Conservation (phyloP, 78 protist species). For the Bigelowiella natans region DNA sequence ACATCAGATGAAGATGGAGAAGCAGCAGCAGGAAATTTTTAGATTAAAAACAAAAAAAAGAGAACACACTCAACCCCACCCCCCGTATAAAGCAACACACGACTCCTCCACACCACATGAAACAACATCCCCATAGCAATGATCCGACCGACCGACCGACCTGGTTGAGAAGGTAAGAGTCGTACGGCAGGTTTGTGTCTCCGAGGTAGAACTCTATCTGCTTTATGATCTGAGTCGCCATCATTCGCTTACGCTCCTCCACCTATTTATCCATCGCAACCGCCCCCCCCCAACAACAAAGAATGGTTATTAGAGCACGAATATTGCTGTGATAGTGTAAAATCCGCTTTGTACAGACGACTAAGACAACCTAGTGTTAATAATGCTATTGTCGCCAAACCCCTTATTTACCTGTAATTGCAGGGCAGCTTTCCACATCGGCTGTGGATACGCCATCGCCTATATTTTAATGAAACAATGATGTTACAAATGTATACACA, state of each 20-base stretch:
- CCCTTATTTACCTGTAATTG: background rate
- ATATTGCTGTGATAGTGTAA: background rate
- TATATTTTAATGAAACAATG: background rate
- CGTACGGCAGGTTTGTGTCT: background rate
- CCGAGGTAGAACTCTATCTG: background rate
- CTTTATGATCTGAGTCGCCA: background rate
- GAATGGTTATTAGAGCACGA: background rate
- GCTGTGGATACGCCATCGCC: background rate
- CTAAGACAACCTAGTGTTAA: too few relatives aligned
- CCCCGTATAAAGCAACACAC: too few relatives aligned
- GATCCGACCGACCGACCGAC: too few relatives aligned
- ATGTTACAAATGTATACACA: background rate
- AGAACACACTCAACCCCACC: too few relatives aligned
- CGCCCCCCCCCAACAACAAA: background rate
- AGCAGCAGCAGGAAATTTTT: too few relatives aligned
- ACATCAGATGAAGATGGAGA: too few relatives aligned
- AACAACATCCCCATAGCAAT: too few relatives aligned
- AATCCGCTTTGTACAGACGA: background rate
- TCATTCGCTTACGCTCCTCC: background rate
- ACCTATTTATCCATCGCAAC: background rate
- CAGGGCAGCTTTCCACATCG: background rate
- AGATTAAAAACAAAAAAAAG: too few relatives aligned
- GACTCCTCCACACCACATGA: too few relatives aligned
- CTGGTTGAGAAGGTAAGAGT: background rate
- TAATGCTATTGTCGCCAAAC: too few relatives aligned